These are phyloP conservation scores for Phialocephala sp. DNA, from an alignment of 2,329 filamentous ascomycete genomes.

Conservation along the genomic window DNA sequence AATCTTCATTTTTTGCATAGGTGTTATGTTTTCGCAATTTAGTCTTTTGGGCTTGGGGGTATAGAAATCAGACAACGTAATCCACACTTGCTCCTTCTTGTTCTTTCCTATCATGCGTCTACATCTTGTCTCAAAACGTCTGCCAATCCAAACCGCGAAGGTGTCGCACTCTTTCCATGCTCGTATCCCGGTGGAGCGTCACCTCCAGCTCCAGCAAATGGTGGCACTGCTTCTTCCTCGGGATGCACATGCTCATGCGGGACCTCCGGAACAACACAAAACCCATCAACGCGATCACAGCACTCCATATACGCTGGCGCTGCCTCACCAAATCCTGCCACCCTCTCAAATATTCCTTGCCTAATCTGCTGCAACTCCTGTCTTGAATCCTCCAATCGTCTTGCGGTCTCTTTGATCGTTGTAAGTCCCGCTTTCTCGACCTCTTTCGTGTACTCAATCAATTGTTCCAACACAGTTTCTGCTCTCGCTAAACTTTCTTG, in stretches of 20 bases:
- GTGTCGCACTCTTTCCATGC: not conserved
- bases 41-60: too few relatives aligned
- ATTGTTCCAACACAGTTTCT: not conserved
- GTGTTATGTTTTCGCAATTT: too few relatives aligned
- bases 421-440: slow-evolving; percentile 4
- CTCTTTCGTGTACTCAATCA: slow-evolving; percentile 12
- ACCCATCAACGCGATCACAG: slow-evolving; percentile 19
- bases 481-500: slow-evolving; percentile 1
- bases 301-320: slow-evolving; percentile 23
- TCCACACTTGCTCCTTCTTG: not conserved
- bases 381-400: slow-evolving; percentile 18
- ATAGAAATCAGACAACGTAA: too few relatives aligned
- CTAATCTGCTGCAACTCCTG: slow-evolving; percentile 19
- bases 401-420: slow-evolving; percentile 16
- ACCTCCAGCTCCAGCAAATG: not conserved
- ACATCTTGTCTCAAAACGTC: not conserved
- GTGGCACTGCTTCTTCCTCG: not conserved
- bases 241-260: slow-evolving; percentile 8
- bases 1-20: too few relatives aligned
- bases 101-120: not conserved
- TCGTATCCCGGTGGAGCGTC: not conserved
- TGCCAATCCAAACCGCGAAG: not conserved
- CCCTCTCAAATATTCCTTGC: slow-evolving; percentile 16
- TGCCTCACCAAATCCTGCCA: slow-evolving; percentile 23
- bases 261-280: slow-evolving; percentile 14